Percentiles rank a stretch among this genome's conserved stretches.
Conservation (phyloP, 495 filamentous ascomycete genomes). For the Tuber melanosporum region DNA sequence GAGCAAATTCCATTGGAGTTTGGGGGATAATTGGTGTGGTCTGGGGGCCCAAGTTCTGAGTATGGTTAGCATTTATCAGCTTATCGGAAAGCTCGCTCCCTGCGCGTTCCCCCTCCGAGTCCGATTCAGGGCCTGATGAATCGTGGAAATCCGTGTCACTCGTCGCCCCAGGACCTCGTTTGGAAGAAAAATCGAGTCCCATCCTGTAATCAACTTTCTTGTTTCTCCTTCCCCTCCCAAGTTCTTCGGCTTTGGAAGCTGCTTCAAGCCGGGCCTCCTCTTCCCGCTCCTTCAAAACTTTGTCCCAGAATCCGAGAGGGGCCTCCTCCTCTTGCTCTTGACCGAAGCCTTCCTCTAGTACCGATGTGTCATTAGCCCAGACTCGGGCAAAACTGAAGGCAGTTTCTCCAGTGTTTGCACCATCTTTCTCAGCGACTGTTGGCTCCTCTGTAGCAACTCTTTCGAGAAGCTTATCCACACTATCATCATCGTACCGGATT, state of each 20-base stretch:
- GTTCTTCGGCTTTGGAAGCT: constrained; percentile 55
- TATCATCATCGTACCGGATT: constrained; percentile 70
- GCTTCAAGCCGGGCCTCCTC: constrained; percentile 64
- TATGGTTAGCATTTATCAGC: neutral
- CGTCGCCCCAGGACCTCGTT: constrained; percentile 15
- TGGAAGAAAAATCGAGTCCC: constrained; percentile 43
- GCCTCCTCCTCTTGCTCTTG: constrained; percentile 55
- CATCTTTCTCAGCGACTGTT: constrained; percentile 47
- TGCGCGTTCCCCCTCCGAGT: constrained; percentile 42
- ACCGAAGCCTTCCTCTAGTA: constrained; percentile 46
- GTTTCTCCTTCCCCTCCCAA: constrained; percentile 72
- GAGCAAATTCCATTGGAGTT: neutral
- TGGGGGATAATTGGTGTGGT: neutral
- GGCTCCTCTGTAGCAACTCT: constrained; percentile 74
- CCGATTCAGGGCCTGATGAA: neutral
- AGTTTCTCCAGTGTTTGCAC: constrained; percentile 55
- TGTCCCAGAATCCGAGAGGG: constrained; percentile 70
- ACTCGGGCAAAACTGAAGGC: constrained; percentile 87
- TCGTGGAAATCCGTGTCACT: constrained; percentile 1
- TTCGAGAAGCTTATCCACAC: constrained; percentile 82
- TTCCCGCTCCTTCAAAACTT: constrained; percentile 76
- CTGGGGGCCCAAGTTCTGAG: neutral
- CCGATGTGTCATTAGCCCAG: constrained; percentile 74
- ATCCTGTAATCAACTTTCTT: constrained; percentile 47
- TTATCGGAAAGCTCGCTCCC: neutral